Conservation (phyloP, 495 filamentous ascomycete species). For the Talaromyces nanjingensis region DNA sequence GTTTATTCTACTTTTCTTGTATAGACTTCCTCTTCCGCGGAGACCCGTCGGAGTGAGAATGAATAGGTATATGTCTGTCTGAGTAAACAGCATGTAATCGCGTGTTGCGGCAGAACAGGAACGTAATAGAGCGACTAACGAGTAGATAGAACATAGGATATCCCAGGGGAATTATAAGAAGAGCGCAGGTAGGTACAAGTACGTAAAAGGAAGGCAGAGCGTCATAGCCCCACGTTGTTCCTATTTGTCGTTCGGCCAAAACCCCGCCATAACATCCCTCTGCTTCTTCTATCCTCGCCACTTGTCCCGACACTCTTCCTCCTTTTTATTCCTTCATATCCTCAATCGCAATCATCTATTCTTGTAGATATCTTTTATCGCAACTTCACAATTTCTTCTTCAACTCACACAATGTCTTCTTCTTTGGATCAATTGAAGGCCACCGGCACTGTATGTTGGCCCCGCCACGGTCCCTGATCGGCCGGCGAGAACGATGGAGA, state of each 20-base stretch:
- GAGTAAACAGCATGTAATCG: too few species aligned
- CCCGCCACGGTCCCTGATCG: conserved; percentile 22
- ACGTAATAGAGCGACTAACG: too few species aligned
- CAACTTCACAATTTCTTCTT: conserved; percentile 7
- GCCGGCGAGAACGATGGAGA: conserved; percentile 18
- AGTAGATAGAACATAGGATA: too few species aligned
- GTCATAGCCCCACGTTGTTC: conserved; percentile 32
- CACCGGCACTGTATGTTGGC: conserved; percentile 77
- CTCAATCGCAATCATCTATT: neutral
- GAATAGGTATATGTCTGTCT: neutral
- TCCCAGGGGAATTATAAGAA: neutral
- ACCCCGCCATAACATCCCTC: conserved; percentile 19
- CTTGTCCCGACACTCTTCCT: conserved; percentile 15
- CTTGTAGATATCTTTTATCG: neutral
- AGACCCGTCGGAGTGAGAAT: neutral
- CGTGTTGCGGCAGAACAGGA: too few species aligned
- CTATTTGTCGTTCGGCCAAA: conserved; percentile 9
- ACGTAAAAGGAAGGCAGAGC: neutral
- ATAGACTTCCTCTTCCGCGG: neutral
- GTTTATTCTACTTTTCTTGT: neutral
- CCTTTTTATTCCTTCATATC: conserved; percentile 8
- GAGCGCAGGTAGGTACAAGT: neutral
- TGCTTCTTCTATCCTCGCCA: conserved; percentile 21
- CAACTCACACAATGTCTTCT: conserved; percentile 56
- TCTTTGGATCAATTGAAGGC: conserved; percentile 96